These are phyloP conservation scores for Taxawa tesnikishii DNA, from an alignment of 2,329 filamentous ascomycete genomes.

Conservation along the genomic window DNA sequence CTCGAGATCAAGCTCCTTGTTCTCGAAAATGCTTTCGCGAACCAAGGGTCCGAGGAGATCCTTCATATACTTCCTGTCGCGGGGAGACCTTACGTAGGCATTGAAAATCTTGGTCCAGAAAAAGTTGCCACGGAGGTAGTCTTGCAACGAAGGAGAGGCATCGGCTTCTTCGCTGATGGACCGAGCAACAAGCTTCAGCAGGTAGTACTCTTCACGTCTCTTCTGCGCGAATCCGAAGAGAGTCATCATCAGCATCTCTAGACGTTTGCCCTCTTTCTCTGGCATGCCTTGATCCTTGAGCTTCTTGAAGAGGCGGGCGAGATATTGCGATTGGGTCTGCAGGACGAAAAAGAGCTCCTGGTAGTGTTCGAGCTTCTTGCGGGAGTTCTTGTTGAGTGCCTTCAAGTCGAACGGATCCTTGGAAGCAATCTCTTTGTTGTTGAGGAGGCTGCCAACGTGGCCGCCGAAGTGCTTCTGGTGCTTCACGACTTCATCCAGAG, in stretches of 20 bases:
- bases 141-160: conserved; percentile 57
- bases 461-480: conserved; percentile 95
- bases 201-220: conserved; percentile 89
- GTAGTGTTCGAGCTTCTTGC: conserved; percentile 91
- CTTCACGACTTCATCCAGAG: conserved; percentile 89
- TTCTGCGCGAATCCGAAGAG: conserved; percentile 97
- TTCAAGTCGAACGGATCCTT: conserved; percentile 93
- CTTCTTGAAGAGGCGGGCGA: conserved; percentile 75
- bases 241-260: conserved; percentile 90
- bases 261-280: conserved; percentile 85
- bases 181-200: conserved; percentile 74
- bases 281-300: conserved; percentile 72
- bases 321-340: conserved; percentile 91
- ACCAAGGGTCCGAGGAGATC: conserved; percentile 77
- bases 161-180: conserved; percentile 82
- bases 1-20: conserved; percentile 80
- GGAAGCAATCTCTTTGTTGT: conserved; percentile 78
- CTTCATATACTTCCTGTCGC: conserved; percentile 83
- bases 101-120: conserved; percentile 83
- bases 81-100: conserved; percentile 81
- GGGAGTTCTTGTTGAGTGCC: conserved; percentile 90
- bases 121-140: conserved; percentile 79
- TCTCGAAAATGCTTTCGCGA: conserved; percentile 84
- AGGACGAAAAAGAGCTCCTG: conserved; percentile 96
- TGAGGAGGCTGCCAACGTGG: conserved; percentile 70